These are phyloP conservation scores for Pseudotsuga menziesii DNA, from an alignment of 75 land plant genomes.

Conservation along the genomic window DNA sequence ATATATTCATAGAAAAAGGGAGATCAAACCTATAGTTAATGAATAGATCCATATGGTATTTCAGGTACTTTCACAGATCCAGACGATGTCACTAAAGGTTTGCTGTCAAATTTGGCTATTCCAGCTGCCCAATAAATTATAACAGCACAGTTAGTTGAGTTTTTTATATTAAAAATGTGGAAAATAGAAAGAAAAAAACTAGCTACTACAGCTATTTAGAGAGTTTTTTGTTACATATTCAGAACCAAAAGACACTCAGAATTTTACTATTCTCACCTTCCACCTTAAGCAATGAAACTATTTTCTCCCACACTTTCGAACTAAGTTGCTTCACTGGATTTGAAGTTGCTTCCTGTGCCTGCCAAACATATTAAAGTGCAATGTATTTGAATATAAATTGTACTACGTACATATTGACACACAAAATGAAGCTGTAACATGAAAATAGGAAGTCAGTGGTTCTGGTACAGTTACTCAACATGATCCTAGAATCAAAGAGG, in stretches of 20 bases:
- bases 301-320: constrained; percentile 39
- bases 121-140: constrained; percentile 21
- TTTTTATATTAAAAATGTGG: not conserved
- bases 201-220: not conserved
- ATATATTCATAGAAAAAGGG: not conserved
- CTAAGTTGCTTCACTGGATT: constrained; percentile 37
- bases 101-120: constrained; percentile 18
- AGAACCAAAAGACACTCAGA: not conserved
- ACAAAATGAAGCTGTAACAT: too few species aligned
- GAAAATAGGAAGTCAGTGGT: too few species aligned
- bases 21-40: constrained; percentile 13
- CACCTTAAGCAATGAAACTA: constrained; percentile 24
- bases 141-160: not conserved
- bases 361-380: too few species aligned
- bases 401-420: too few species aligned
- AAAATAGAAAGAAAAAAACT: not conserved
- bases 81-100: constrained; percentile 21
- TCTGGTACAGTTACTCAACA: too few species aligned
- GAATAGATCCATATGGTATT: constrained; percentile 34
- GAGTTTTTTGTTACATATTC: not conserved
- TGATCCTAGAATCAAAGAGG: too few species aligned
- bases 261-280: constrained; percentile 16
- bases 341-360: not conserved
- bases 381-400: too few species aligned
- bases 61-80: constrained; percentile 23